Percentiles rank a stretch among this genome's conserved stretches.
Conservation (phyloP, 202 grass and related monocot species). For the Zizania palustris region DNA sequence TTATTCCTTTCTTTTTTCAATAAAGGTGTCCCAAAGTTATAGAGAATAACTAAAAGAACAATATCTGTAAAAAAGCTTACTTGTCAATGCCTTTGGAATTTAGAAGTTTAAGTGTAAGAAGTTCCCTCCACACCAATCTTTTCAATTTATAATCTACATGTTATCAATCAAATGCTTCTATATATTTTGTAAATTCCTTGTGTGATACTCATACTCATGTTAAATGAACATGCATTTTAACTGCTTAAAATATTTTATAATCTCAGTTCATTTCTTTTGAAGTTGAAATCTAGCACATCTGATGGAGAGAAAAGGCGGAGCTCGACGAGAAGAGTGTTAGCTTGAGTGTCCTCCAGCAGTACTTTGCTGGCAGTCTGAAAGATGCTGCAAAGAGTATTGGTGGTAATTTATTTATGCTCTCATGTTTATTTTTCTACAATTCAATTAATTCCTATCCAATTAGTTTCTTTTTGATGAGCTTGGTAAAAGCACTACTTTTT, state of each 20-base stretch:
- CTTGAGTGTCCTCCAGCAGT: constrained; percentile 69
- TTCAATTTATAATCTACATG: neutral
- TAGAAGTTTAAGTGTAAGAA: neutral
- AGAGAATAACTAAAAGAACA: constrained; percentile 7
- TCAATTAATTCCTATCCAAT: neutral
- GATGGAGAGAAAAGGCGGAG: constrained; percentile 50
- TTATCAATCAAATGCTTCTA: neutral
- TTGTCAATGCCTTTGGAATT: constrained; percentile 8
- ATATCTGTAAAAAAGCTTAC: neutral
- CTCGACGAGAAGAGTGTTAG: constrained; percentile 60
- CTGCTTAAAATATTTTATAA: neutral
- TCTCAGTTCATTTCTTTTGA: constrained; percentile 31
- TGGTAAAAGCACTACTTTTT: constrained; percentile 1
- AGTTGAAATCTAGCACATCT: constrained; percentile 50
- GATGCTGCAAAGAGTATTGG: constrained; percentile 79
- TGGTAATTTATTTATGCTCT: constrained; percentile 41
- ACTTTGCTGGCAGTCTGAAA: constrained; percentile 75
- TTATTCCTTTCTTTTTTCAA: neutral
- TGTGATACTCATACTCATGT: neutral
- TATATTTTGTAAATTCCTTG: neutral
- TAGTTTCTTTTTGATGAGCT: neutral
- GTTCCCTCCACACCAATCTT: neutral
- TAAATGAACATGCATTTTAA: neutral
- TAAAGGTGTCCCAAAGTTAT: constrained; percentile 1
- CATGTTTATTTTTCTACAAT: neutral